Percentiles rank a stretch among this genome's conserved stretches.
phyloP scores from a whole-genome alignment of 306 rosid species.

The Bauhinia variegata region DNA sequence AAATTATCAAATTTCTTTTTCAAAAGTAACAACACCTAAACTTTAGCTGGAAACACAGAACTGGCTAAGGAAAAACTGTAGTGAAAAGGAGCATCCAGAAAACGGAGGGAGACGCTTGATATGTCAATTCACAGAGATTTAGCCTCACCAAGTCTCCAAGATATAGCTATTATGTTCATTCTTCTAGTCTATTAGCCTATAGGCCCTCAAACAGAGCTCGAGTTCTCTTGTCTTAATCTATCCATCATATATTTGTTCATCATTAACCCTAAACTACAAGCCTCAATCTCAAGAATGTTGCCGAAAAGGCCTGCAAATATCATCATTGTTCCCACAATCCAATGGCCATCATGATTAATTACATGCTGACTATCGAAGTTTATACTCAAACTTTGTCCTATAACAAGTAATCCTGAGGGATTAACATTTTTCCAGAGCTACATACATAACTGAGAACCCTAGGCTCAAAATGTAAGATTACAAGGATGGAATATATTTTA shows the following conservation, averaged over 20 bases:
- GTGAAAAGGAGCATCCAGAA: not conserved
- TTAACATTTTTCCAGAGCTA: constrained; percentile 13
- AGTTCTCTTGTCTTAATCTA: not conserved
- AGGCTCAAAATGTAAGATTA: constrained; percentile 4
- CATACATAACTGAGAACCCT: not conserved
- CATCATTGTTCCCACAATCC: not conserved
- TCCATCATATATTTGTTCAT: not conserved
- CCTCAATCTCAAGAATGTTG: constrained; percentile 4
- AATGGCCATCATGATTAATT: not conserved
- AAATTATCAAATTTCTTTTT: constrained; percentile 16
- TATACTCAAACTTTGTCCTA: not conserved
- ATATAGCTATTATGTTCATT: not conserved
- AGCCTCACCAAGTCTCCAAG: constrained; percentile 10
- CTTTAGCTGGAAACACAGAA: constrained; percentile 13
- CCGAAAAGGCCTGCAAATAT: not conserved
- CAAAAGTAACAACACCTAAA: constrained; percentile 22
- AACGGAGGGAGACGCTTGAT: constrained; percentile 12
- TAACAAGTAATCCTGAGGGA: no score
- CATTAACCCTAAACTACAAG: not conserved
- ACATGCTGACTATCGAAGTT: not conserved
- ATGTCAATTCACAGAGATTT: constrained; percentile 19
- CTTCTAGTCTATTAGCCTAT: not conserved
- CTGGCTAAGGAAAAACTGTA: not conserved
- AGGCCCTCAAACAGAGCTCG: not conserved
- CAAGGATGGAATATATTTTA: constrained; percentile 4